A percentile compares a stretch with the other conserved stretches of the same genome.
These are phyloP conservation scores for Boletus nobilissimus DNA, from an alignment of 1,284 basidiomycete species.

Conservation along the genomic window DNA sequence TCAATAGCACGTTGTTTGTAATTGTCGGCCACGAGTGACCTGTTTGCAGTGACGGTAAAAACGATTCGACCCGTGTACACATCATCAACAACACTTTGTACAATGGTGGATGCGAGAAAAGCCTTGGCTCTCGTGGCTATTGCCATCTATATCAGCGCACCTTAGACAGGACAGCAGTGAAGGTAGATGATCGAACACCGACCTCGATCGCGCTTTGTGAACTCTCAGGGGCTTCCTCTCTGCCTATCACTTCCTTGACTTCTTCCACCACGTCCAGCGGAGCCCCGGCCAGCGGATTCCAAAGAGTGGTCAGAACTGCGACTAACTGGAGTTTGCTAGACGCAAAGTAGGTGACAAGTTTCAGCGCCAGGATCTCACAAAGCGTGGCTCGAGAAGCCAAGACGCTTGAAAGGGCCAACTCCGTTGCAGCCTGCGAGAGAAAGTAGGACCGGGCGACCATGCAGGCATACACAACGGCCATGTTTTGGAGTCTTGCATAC, in stretches of 20 bases:
- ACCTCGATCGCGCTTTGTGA: slow-evolving; percentile 86
- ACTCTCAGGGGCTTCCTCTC: slow-evolving; percentile 62
- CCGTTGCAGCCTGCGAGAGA: slow-evolving; percentile 50
- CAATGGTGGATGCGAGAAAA: slow-evolving; percentile 81
- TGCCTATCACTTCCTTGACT: slow-evolving; percentile 65
- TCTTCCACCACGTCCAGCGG: slow-evolving; percentile 71
- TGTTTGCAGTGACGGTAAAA: slow-evolving; percentile 70
- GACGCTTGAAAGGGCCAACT: slow-evolving; percentile 81
- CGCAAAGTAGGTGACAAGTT: slow-evolving; percentile 80
- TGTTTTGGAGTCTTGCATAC: slow-evolving; percentile 79
- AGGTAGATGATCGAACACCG: slow-evolving; percentile 36
- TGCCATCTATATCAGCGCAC: slow-evolving; percentile 70
- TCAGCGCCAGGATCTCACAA: slow-evolving; percentile 87
- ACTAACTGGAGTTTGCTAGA: slow-evolving; percentile 78
- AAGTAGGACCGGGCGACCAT: slow-evolving; percentile 74
- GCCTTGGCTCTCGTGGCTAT: slow-evolving; percentile 83
- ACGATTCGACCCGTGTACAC: slow-evolving; percentile 81
- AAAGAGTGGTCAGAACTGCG: slow-evolving; percentile 78
- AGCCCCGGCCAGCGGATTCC: slow-evolving; percentile 86
- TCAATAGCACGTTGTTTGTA: slow-evolving; percentile 83
- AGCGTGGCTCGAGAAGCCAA: slow-evolving; percentile 77
- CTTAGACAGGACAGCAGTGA: background rate
- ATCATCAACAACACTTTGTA: slow-evolving; percentile 85
- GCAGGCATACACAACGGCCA: slow-evolving; percentile 78
- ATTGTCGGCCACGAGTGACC: slow-evolving; percentile 85